Percentiles rank a stretch among this genome's conserved stretches.
Conservation (phyloP, 2,329 filamentous ascomycete species). For the Diplodia mutila region DNA sequence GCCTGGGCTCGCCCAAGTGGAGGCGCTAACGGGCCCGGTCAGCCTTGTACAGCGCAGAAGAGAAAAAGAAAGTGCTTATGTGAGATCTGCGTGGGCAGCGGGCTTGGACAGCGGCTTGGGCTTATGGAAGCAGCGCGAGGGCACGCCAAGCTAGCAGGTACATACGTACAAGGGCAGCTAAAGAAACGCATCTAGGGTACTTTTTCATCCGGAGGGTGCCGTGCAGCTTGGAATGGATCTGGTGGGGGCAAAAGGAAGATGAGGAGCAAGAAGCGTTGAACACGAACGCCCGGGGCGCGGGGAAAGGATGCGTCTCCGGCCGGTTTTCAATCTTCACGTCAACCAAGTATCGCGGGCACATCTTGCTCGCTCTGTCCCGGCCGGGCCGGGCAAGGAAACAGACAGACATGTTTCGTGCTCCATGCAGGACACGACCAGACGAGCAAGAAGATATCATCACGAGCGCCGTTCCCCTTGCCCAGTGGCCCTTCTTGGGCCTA, state of each 20-base stretch:
- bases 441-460: neutral
- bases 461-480: no score
- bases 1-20: neutral
- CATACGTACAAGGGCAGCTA: neutral
- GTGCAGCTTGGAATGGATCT: neutral
- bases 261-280: neutral
- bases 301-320: neutral
- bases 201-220: neutral
- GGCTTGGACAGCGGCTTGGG: slow-evolving; percentile 11
- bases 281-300: slow-evolving; percentile 1
- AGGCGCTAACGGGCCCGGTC: neutral
- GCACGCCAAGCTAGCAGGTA: neutral
- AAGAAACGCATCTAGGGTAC: neutral
- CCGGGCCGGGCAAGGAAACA: no score
- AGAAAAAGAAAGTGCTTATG: slow-evolving; percentile 14
- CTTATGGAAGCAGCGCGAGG: slow-evolving; percentile 11
- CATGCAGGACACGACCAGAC: neutral
- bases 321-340: neutral
- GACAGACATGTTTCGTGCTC: no score
- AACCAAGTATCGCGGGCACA: neutral
- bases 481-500: neutral
- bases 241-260: slow-evolving; percentile 1
- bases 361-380: no score
- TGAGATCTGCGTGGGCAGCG: slow-evolving; percentile 15
- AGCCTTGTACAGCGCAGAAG: slow-evolving; percentile 14